Percentiles rank a stretch among this genome's conserved stretches.
Conservation (phyloP, 345 rosid genomes). For the Streptanthus diversifolius region DNA sequence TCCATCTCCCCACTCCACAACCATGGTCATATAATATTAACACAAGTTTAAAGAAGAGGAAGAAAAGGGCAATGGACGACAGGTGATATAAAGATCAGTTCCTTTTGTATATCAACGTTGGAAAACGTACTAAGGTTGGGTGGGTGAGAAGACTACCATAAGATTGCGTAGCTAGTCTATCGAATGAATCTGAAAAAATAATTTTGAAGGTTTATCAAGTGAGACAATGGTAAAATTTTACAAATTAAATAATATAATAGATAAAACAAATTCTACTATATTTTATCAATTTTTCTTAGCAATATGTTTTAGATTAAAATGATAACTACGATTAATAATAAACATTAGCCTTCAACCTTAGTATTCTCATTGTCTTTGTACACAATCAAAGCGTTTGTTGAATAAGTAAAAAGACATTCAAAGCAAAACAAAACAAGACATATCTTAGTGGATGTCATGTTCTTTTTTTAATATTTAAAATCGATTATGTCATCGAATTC, state of each 20-base stretch:
- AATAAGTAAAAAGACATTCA: background rate
- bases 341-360: too few relatives aligned
- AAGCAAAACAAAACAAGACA: background rate
- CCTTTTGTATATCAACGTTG: background rate
- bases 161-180: background rate
- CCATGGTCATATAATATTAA: too few relatives aligned
- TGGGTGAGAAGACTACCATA: background rate
- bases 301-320: too few relatives aligned
- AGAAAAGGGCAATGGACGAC: background rate
- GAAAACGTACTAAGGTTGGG: background rate
- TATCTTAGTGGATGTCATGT: conserved; percentile 28
- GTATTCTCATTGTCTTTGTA: background rate
- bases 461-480: background rate
- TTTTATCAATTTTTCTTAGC: too few relatives aligned
- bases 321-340: too few relatives aligned
- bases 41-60: background rate
- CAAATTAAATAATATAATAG: too few relatives aligned
- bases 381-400: background rate
- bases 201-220: too few relatives aligned
- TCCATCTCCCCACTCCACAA: background rate
- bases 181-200: too few relatives aligned
- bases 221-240: too few relatives aligned
- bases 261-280: too few relatives aligned
- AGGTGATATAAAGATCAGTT: background rate
- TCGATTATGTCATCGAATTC: background rate